Base-by-base conservation (phyloP, 2,329 filamentous ascomycete species). In the Ceratocystiopsis sp. region DNA sequence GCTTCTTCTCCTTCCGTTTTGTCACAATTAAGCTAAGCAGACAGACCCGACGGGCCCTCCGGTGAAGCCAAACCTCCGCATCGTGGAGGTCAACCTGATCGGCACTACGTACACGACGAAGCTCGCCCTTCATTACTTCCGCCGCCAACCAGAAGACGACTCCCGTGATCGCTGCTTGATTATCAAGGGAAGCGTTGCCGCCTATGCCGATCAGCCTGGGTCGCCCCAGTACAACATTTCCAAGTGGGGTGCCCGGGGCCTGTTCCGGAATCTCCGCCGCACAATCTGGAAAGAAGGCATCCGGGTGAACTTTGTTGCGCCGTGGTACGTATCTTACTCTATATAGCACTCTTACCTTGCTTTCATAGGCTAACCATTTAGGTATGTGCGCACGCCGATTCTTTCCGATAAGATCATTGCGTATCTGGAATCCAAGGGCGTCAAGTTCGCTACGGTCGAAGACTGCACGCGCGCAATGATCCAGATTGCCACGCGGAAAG, bases 131-230 rank as follows among this genome's bases (percentile, higher is more conserved):
- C 62, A 67, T 47, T 66, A 66, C 46, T 68, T 68, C 49, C 52
- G 63, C 2, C 56, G 60, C 38, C 59, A 63, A 33, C 60, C 62
- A 0, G 58, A 60, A 15, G 54, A 48, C 0, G 51, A 56, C 0
- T 56, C 60, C 1, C 53, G 60, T 8, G 65, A 69, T 45, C 59
- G 67, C 1, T 66, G 65, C 44, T 61, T 71, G 35, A 64, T 71
- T 40, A 62, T 71, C 18, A 68, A 62, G 0, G 63, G 63, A 4
- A 66, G 62, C 43, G 60, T 71, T 52, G 64, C 65, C 0, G 62
- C 59, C 0, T 71, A 61, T 51, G 61, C 67, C 39, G 68, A 70
- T 46, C 60, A 60, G 9, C 61, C 61, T 19, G 59, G 61, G 15
- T 59, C 59, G 35, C 57, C 57, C 50, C 54, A 61, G 46, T 64